These are phyloP conservation scores for Hypomontagnella monticulosa DNA, from an alignment of 495 filamentous ascomycete species.

Conservation along the genomic window DNA sequence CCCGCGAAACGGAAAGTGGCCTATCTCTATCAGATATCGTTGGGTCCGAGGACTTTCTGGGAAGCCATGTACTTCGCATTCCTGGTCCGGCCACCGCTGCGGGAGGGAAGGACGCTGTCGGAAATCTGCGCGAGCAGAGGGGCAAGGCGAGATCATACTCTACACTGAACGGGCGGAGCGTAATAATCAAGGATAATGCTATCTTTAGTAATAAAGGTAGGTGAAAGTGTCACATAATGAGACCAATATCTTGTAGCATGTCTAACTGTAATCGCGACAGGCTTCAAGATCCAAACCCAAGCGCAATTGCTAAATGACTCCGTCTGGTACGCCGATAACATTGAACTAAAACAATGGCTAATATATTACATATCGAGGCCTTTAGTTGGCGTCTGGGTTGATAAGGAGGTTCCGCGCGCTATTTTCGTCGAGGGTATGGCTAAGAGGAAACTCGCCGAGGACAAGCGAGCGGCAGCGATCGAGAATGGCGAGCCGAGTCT, in stretches of 20 bases:
- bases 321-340: constrained; percentile 85
- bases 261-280: constrained; percentile 55
- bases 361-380: constrained; percentile 96
- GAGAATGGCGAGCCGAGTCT: constrained; percentile 51
- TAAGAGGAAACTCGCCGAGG: constrained; percentile 42
- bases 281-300: constrained; percentile 91
- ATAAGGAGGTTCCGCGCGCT: constrained; percentile 71
- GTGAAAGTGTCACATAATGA: constrained; percentile 9
- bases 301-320: constrained; percentile 86
- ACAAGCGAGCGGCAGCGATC: constrained; percentile 45
- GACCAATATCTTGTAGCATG: not conserved
- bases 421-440: constrained; percentile 58
- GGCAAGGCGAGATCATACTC: constrained; percentile 93
- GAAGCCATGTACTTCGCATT: constrained; percentile 94
- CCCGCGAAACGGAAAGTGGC: constrained; percentile 88
- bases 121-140: constrained; percentile 85
- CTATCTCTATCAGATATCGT: constrained; percentile 81
- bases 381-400: constrained; percentile 84
- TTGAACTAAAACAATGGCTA: constrained; percentile 89
- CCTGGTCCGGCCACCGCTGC: constrained; percentile 65
- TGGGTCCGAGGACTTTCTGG: constrained; percentile 90
- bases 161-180: constrained; percentile 90
- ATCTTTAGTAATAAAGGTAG: constrained; percentile 96
- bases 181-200: constrained; percentile 93
- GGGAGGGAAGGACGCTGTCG: constrained; percentile 71